Base-by-base conservation (phyloP, 208 protist species). In the Herpetomonas tarakana region DNA sequence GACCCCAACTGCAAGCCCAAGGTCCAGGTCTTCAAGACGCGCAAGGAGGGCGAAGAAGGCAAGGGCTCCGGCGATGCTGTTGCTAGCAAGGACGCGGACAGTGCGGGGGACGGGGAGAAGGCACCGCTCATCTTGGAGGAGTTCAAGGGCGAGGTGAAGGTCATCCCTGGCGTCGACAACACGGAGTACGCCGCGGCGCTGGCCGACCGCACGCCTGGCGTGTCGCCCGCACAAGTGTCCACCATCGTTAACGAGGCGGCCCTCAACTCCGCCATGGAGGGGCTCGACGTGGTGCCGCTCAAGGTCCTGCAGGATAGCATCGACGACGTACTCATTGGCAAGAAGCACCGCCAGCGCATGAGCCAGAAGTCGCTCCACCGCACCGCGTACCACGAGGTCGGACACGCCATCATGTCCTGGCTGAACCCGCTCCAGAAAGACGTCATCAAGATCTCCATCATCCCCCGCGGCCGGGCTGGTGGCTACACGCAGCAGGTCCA, bases 171-270 rank as follows among this genome's bases (percentile, higher is more conserved):
- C 12, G 83, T 93, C n/a, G 83, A 76, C 62, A 94, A 94, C 67
- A 82, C 72, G 29, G 66, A 74, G 25, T 88, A 94, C 60, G 87
- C 91, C n/a, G 58, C 65, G 35, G 39, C 67, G 24, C 65, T 96
- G 18, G 76, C 95, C 0, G 79, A 93, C 38, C 87, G 93, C 49
- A 99, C 97, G 11, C 93, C 93, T 3, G 93, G 93, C 53, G 82
- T 97, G 18, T 91, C 87, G 12, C 93, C 97, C 6, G 98, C 97
- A 1, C 95, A 98, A 62, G 98, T 99, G 51, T 67, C 96, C 12
- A 99, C 98, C 41, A 96, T 99, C 27, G 93, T 96, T 54, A 99
- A 99, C 70, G 98, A 99, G 68, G 97, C 95, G 24, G 97, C 98
- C 26, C 67, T 97, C 21, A 88, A 67, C 29, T 86, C 94, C 0